Conservation (phyloP, 768 basidiomycete genomes). For the Boletus rubescentipes region DNA sequence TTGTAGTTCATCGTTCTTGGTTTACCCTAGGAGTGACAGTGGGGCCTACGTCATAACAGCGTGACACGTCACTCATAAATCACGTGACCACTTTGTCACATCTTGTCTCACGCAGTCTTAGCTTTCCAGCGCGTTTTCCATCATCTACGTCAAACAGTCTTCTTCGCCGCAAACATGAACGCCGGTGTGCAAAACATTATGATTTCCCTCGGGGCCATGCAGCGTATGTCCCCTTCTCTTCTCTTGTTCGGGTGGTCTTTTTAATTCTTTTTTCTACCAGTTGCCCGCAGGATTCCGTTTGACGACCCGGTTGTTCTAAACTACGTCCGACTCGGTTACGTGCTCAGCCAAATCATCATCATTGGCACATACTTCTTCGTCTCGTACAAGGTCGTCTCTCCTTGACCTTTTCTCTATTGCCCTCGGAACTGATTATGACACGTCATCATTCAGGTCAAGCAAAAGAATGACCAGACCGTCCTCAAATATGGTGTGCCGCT, state of each 20-base stretch:
- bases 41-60: conserved; percentile 22
- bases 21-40: neutral
- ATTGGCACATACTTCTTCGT: conserved; percentile 80
- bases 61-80: conserved; percentile 17
- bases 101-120: neutral
- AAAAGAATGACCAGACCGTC: conserved; percentile 93
- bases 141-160: conserved; percentile 14
- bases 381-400: conserved; percentile 55
- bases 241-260: neutral
- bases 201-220: conserved; percentile 93
- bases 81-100: conserved; percentile 17
- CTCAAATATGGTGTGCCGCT: conserved; percentile 82
- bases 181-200: conserved; percentile 77
- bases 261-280: conserved; percentile 38
- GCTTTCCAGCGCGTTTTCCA: conserved; percentile 2
- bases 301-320: conserved; percentile 81
- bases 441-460: conserved; percentile 64
- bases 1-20: conserved; percentile 34
- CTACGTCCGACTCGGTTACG: conserved; percentile 85
- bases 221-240: conserved; percentile 45
- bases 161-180: conserved; percentile 53
- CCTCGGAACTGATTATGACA: conserved; percentile 11
- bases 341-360: conserved; percentile 66
- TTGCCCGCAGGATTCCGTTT: conserved; percentile 89
- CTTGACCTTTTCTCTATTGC: neutral